Evolutionary conservation across 371 early-diverging fungal species (phyloP).

Genomic region (Fennellomyces sp.): DNA sequence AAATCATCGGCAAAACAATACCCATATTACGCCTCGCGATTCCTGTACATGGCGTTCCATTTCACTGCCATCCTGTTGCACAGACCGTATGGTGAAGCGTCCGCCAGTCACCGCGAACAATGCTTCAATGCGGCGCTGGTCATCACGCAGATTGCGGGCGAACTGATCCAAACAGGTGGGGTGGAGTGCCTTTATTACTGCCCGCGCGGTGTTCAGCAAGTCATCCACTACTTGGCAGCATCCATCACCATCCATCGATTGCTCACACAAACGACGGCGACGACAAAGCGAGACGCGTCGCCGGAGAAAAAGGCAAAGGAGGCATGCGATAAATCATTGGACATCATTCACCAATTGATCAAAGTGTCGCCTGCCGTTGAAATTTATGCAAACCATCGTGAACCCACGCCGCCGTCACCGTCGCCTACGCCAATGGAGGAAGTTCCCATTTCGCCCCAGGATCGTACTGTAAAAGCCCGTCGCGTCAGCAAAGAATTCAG

Average conservation of each 20-base stretch:
- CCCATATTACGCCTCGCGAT: background rate
- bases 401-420: background rate
- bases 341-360: background rate
- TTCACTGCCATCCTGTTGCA: slow-evolving; percentile 15
- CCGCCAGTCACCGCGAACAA: slow-evolving; percentile 8
- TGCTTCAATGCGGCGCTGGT: slow-evolving; percentile 23
- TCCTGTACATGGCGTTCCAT: slow-evolving; percentile 10
- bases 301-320: background rate
- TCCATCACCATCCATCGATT: slow-evolving; percentile 26
- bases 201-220: slow-evolving; percentile 39
- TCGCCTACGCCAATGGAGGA: slow-evolving; percentile 1
- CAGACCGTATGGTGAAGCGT: slow-evolving; percentile 6
- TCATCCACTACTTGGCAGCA: slow-evolving; percentile 42
- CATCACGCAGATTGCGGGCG: slow-evolving; percentile 20
- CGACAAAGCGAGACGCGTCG: background rate
- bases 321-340: background rate
- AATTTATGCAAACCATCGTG: background rate
- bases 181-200: slow-evolving; percentile 35
- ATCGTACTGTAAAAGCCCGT: background rate
- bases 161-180: slow-evolving; percentile 19
- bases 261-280: background rate
- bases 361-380: slow-evolving; percentile 1
- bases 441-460: background rate
- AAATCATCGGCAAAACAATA: background rate
- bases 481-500: slow-evolving; percentile 3